These are phyloP conservation scores for Carpinus viminea DNA, from an alignment of 306 rosid species.

Conservation along the genomic window DNA sequence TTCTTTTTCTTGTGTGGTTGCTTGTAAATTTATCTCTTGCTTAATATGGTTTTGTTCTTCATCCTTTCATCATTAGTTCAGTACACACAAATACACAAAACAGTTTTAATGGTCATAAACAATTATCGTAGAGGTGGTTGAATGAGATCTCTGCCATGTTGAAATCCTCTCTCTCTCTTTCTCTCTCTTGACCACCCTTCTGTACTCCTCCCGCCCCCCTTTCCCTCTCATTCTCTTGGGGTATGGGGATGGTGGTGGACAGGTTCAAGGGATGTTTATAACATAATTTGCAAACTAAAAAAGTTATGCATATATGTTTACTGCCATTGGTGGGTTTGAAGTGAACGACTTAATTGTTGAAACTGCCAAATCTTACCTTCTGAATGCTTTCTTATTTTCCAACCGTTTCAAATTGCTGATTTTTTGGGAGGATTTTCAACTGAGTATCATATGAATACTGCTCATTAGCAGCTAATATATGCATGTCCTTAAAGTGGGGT, in stretches of 20 bases:
- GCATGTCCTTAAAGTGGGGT: constrained; percentile 27
- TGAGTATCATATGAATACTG: background rate
- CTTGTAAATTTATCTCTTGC: background rate
- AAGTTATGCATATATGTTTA: background rate
- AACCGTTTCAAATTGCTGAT: background rate
- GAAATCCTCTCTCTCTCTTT: background rate
- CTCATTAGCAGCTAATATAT: constrained; percentile 5
- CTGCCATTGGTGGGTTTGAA: background rate
- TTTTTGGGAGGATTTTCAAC: background rate
- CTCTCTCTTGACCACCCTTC: background rate
- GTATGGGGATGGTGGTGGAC: background rate
- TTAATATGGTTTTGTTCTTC: background rate
- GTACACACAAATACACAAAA: background rate
- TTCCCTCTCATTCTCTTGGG: background rate
- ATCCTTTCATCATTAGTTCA: background rate
- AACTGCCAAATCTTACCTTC: background rate
- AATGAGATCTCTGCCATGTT: background rate
- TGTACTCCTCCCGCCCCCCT: too few species aligned
- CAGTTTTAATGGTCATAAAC: background rate
- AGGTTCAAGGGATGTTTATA: background rate
- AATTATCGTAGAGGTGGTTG: background rate
- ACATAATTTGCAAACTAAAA: background rate
- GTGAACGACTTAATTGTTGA: background rate
- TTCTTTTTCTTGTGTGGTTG: background rate
- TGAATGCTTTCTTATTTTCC: background rate